Conservation (phyloP, 1,284 basidiomycete species). For the Porodaedalea pini region DNA sequence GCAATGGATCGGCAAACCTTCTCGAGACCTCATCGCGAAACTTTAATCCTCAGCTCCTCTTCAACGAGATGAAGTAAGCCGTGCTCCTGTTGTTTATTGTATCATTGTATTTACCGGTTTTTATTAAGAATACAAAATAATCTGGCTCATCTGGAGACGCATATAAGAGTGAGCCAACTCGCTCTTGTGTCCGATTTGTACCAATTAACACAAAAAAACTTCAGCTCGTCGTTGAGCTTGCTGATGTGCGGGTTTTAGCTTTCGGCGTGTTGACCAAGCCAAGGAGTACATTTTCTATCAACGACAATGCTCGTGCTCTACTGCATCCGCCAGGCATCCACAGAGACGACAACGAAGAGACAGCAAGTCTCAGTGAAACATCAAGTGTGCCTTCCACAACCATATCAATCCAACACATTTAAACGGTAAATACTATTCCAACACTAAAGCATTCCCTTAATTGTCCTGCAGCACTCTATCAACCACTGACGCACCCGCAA, state of each 20-base stretch:
- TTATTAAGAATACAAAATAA: constrained; percentile 21
- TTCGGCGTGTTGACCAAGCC: constrained; percentile 62
- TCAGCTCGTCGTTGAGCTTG: constrained; percentile 63
- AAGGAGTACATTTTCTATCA: constrained; percentile 51
- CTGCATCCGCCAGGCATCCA: constrained; percentile 66
- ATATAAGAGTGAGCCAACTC: constrained; percentile 21
- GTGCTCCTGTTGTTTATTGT: constrained; percentile 29
- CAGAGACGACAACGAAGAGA: constrained; percentile 23
- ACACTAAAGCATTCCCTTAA: neutral
- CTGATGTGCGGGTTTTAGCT: constrained; percentile 69
- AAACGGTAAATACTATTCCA: neutral
- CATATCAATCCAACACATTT: neutral
- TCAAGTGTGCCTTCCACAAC: neutral
- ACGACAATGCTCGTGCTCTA: constrained; percentile 60
- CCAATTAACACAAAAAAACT: neutral
- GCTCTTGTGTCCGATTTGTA: constrained; percentile 1
- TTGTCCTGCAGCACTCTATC: constrained; percentile 12
- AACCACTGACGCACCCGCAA: constrained; percentile 48
- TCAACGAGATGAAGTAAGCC: constrained; percentile 70
- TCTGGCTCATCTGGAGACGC: constrained; percentile 24
- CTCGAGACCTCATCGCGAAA: constrained; percentile 60
- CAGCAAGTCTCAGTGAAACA: neutral
- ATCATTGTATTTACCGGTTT: constrained; percentile 2
- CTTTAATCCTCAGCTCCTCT: constrained; percentile 61
- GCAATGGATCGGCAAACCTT: constrained; percentile 69